phyloP scores from a whole-genome alignment of 1,284 basidiomycete genomes.

The Austropuccinia psidii region DNA sequence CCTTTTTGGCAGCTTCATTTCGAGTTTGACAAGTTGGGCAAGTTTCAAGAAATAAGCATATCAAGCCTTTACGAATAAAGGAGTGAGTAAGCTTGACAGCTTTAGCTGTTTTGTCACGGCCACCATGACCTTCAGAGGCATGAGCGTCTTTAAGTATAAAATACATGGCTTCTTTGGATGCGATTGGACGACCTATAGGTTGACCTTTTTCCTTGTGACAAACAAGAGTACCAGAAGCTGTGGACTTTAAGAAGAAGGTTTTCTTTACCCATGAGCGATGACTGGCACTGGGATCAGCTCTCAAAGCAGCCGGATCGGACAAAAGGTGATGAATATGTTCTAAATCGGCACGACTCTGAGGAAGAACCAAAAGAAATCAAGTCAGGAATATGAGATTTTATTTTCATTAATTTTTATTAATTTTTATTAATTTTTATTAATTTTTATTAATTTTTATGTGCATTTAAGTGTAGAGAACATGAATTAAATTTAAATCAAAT shows the following conservation, averaged over 20 bases:
- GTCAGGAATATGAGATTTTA: too few relatives aligned
- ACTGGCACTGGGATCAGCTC: slow-evolving; percentile 11
- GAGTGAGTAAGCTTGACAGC: slow-evolving; percentile 14
- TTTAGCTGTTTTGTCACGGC: slow-evolving; percentile 26
- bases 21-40: slow-evolving; percentile 25
- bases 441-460: too few relatives aligned
- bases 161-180: slow-evolving; percentile 16
- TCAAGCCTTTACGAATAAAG: slow-evolving; percentile 23
- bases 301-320: slow-evolving; percentile 4
- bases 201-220: slow-evolving; percentile 23
- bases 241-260: slow-evolving; percentile 12
- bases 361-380: too few relatives aligned
- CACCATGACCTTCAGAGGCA: slow-evolving; percentile 28
- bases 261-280: slow-evolving; percentile 21
- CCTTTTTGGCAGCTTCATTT: slow-evolving; percentile 18
- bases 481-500: neutral
- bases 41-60: slow-evolving; percentile 26
- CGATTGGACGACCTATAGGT: neutral
- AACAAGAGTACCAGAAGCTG: neutral
- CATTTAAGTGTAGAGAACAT: neutral
- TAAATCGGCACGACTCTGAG: slow-evolving; percentile 9
- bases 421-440: too few relatives aligned
- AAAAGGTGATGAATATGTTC: slow-evolving; percentile 11
- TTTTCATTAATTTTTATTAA: too few relatives aligned
- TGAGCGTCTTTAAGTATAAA: slow-evolving; percentile 27